Evolutionary conservation across 176 grass and related monocot species (phyloP).

Genomic region (Oryza meridionalis): DNA sequence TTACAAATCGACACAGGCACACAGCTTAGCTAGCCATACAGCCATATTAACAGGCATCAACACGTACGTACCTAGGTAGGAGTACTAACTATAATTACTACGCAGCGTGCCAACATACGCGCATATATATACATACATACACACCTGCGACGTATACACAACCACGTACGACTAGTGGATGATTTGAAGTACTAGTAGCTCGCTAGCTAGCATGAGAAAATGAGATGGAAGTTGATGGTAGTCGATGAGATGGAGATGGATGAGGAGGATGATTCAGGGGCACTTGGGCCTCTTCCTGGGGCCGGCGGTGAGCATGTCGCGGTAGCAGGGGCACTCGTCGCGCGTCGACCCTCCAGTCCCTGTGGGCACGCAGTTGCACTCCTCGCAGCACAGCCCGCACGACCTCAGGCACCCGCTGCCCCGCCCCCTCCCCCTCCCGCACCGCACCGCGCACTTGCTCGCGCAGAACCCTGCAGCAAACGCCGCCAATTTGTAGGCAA

Average conservation of each 20-base stretch:
- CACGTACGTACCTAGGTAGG: too few relatives aligned
- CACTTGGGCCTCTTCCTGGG: constrained; percentile 47
- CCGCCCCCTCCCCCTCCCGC: background rate
- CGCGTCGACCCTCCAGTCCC: background rate
- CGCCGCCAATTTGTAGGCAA: too few relatives aligned
- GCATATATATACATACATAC: background rate
- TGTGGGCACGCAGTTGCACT: constrained; percentile 70
- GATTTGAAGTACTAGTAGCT: too few relatives aligned
- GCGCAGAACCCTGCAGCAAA: constrained; percentile 43
- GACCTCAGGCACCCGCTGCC: constrained; percentile 43
- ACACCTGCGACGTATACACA: too few relatives aligned
- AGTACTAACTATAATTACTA: too few relatives aligned
- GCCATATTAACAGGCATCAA: background rate
- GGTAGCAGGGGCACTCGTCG: constrained; percentile 76
- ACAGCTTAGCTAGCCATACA: background rate
- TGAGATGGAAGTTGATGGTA: too few relatives aligned
- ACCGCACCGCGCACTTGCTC: constrained; percentile 59
- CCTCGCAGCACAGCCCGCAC: constrained; percentile 65
- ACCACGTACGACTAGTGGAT: too few relatives aligned
- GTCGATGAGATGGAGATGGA: too few relatives aligned
- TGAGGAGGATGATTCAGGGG: background rate
- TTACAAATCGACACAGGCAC: background rate
- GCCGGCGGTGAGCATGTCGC: constrained; percentile 56
- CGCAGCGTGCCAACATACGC: too few relatives aligned
- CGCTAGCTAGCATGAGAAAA: too few relatives aligned